Conservation (phyloP, 2,329 filamentous ascomycete genomes). For the Pseudogymnoascus sp. region DNA sequence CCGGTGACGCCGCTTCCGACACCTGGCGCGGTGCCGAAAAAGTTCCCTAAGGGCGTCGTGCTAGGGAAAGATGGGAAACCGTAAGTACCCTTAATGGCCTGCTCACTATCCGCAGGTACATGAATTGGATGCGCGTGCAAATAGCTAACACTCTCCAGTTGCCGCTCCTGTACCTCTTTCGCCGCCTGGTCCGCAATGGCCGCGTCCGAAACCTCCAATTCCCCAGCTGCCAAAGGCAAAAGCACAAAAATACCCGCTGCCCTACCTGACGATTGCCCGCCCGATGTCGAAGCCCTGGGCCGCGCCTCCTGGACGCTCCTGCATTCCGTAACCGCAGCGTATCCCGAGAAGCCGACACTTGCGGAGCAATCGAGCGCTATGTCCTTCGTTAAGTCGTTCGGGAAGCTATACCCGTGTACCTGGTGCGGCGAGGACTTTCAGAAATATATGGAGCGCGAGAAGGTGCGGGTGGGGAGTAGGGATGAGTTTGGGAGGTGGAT, state of each 20-base stretch:
- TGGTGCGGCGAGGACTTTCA: conserved; percentile 89
- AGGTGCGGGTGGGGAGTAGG: conserved; percentile 49
- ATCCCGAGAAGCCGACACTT: conserved; percentile 61
- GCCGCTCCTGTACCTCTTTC: conserved; percentile 60
- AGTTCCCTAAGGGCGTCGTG: conserved; percentile 62
- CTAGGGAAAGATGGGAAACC: conserved; percentile 77
- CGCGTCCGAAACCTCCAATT: conserved; percentile 44
- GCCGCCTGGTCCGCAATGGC: conserved; percentile 32
- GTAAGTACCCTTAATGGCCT: conserved; percentile 40
- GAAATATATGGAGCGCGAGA: conserved; percentile 59
- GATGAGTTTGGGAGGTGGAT: conserved; percentile 75
- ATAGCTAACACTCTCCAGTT: conserved; percentile 41
- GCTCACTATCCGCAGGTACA: background rate
- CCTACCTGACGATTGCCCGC: conserved; percentile 65
- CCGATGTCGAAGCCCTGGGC: conserved; percentile 81
- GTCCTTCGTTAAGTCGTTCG: conserved; percentile 72
- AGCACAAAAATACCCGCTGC: conserved; percentile 29
- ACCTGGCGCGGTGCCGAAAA: conserved; percentile 29
- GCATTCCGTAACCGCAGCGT: conserved; percentile 82
- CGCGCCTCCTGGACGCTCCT: conserved; percentile 88
- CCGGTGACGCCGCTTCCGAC: conserved; percentile 16
- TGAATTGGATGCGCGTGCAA: conserved; percentile 10
- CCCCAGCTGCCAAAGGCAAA: conserved; percentile 26
- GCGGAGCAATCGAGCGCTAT: conserved; percentile 67
- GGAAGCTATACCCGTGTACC: conserved; percentile 90